These are phyloP conservation scores for Trichaptum fuscoviolaceum DNA, from an alignment of 768 basidiomycete genomes.

Conservation along the genomic window DNA sequence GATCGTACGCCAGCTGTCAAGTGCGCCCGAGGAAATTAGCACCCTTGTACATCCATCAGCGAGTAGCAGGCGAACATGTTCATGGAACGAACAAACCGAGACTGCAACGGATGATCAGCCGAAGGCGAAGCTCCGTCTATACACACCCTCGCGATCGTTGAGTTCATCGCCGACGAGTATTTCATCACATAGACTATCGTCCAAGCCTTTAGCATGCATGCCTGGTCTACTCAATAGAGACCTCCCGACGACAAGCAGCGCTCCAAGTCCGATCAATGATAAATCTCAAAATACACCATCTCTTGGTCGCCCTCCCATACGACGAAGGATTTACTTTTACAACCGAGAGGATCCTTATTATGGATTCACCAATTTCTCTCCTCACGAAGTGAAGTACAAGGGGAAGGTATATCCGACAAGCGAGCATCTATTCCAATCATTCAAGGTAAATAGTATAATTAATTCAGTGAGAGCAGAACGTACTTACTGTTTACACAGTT, in stretches of 20 bases:
- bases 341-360: constrained; percentile 60
- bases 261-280: not conserved
- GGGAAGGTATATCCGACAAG: constrained; percentile 68
- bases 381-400: constrained; percentile 56
- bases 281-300: not conserved
- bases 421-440: constrained; percentile 73
- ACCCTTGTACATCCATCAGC: not conserved
- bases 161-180: not conserved
- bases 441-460: constrained; percentile 42
- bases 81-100: not conserved
- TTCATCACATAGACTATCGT: not conserved
- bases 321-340: constrained; percentile 51
- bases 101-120: not conserved
- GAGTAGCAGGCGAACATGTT: not conserved
- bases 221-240: not conserved
- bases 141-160: not conserved
- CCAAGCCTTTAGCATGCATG: not conserved
- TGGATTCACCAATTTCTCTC: constrained; percentile 71
- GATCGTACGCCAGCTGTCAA: not conserved
- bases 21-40: not conserved
- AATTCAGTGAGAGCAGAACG: not conserved
- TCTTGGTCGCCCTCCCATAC: constrained; percentile 20
- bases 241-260: not conserved
- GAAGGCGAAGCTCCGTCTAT: not conserved
- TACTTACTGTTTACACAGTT: constrained; percentile 37